Evolutionary conservation across 495 filamentous ascomycete species (phyloP).

Genomic region (Talaromyces nanjingensis): DNA sequence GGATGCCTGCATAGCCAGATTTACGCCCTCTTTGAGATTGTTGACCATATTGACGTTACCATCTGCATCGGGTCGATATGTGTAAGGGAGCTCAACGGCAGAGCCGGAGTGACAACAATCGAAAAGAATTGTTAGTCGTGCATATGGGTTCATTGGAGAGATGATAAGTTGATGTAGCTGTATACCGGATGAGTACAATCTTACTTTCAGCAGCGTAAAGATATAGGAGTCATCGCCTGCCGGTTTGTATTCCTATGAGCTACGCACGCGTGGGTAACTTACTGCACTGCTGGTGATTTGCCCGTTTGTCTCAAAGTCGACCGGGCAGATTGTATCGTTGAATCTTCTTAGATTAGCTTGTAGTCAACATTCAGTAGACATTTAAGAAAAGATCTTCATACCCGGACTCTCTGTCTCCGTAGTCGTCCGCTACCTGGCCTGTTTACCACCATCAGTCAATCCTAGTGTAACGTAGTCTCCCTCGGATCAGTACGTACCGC

Average conservation of each 20-base stretch:
- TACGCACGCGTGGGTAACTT: conserved; percentile 61
- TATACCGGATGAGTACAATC: background rate
- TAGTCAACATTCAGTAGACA: background rate
- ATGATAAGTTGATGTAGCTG: conserved; percentile 48
- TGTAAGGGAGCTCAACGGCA: conserved; percentile 51
- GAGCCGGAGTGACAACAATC: conserved; percentile 61
- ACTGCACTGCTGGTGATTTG: conserved; percentile 45
- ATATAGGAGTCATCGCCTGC: background rate
- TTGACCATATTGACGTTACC: conserved; percentile 50
- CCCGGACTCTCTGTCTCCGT: conserved; percentile 39
- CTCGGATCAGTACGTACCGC: conserved; percentile 24
- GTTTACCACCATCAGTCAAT: background rate
- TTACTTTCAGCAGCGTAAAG: background rate
- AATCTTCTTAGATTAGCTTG: conserved; percentile 27
- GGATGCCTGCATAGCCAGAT: conserved; percentile 36
- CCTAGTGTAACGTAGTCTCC: background rate
- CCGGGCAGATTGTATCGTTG: conserved; percentile 51
- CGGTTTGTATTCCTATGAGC: conserved; percentile 49
- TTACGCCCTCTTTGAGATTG: conserved; percentile 45
- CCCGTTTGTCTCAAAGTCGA: conserved; percentile 43
- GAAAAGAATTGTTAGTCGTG: conserved; percentile 49
- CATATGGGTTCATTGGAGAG: conserved; percentile 40
- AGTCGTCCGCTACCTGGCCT: conserved; percentile 38
- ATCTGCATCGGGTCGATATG: conserved; percentile 47
- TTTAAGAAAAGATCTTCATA: conserved; percentile 12